A percentile compares a stretch with the other conserved stretches of the same genome.
phyloP scores from a whole-genome alignment of 805 yeast species.

The Lachancea sp. region DNA sequence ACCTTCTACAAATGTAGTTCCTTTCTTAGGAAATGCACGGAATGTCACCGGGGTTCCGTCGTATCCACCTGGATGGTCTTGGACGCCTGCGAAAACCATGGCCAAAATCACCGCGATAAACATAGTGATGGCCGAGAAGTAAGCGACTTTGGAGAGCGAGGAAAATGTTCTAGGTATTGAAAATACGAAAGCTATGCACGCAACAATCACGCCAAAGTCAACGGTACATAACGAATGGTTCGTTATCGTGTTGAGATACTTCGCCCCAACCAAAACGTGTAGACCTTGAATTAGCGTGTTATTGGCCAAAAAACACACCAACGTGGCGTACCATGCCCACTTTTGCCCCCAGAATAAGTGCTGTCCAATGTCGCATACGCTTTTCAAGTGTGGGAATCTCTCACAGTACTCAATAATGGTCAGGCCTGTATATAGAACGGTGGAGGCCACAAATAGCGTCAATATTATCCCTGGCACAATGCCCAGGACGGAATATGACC shows the following conservation, averaged over 20 bases:
- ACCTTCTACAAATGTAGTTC: constrained; percentile 47
- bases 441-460: constrained; percentile 44
- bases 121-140: constrained; percentile 52
- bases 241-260: constrained; percentile 50
- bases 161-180: constrained; percentile 54
- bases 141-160: constrained; percentile 44
- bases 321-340: constrained; percentile 54
- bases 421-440: constrained; percentile 51
- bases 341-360: constrained; percentile 45
- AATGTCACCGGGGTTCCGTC: constrained; percentile 38
- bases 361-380: constrained; percentile 56
- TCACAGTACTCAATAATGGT: constrained; percentile 50
- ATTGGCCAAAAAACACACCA: constrained; percentile 46
- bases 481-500: constrained; percentile 57
- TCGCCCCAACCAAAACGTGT: constrained; percentile 55
- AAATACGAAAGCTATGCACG: constrained; percentile 43
- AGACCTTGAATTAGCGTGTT: constrained; percentile 53
- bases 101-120: constrained; percentile 48
- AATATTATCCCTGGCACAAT: constrained; percentile 51
- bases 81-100: constrained; percentile 48
- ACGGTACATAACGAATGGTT: constrained; percentile 46
- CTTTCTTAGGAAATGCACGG: constrained; percentile 45
- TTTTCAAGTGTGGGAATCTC: constrained; percentile 44
- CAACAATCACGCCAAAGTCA: constrained; percentile 45
- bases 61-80: constrained; percentile 42